Percentiles rank a stretch among this genome's conserved stretches.
Conservation (phyloP, 352 stramenopile genomes). For the Phytophthora niederhauseri region DNA sequence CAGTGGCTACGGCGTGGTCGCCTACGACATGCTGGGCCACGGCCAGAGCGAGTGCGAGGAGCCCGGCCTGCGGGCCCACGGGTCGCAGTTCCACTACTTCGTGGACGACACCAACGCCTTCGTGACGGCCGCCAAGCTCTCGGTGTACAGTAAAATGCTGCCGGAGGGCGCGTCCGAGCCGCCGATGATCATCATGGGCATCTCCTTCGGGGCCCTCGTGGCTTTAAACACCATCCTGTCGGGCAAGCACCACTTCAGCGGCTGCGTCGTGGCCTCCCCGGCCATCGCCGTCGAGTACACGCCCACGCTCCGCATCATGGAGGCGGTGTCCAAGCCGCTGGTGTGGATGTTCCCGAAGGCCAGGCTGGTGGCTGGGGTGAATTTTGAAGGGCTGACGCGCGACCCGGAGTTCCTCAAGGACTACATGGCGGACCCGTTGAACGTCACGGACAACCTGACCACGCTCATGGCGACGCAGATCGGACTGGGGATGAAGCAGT, state of each 20-base stretch:
- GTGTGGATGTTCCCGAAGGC: conserved; percentile 50
- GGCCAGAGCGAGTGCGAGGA: conserved; percentile 58
- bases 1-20: conserved; percentile 56
- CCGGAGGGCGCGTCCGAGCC: conserved; percentile 18
- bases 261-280: conserved; percentile 56
- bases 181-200: conserved; percentile 65
- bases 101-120: conserved; percentile 78
- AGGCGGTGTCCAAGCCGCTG: conserved; percentile 45
- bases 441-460: conserved; percentile 48
- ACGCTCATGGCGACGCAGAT: conserved; percentile 51
- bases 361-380: conserved; percentile 59
- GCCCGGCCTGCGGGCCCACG: conserved; percentile 41
- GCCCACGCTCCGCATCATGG: conserved; percentile 47
- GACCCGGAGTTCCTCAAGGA: conserved; percentile 53
- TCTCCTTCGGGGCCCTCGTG: conserved; percentile 72
- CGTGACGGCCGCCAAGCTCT: conserved; percentile 45
- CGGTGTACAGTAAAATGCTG: conserved; percentile 45
- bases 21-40: conserved; percentile 69
- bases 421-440: conserved; percentile 62
- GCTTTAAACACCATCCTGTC: conserved; percentile 62
- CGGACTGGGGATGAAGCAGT: conserved; percentile 38
- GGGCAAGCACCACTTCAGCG: conserved; percentile 47
- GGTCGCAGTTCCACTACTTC: conserved; percentile 63
- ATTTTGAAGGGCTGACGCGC: conserved; percentile 39
- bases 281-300: conserved; percentile 71